Conservation (phyloP, 192 early-diverging fungal species). For the Lunasporangiospora selenospora region DNA sequence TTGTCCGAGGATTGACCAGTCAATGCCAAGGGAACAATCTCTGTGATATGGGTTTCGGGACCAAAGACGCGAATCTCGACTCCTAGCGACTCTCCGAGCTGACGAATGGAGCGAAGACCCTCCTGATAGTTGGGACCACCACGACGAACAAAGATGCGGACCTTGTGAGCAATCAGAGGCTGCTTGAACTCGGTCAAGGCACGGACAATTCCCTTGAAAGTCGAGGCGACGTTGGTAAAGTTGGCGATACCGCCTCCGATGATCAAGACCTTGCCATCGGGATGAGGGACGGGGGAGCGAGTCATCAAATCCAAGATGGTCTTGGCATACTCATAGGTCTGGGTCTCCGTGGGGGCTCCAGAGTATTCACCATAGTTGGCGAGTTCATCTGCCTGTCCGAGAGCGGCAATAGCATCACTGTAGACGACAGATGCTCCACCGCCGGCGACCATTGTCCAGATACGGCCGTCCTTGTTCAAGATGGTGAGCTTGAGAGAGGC, state of each 20-base stretch:
- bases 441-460: slow-evolving; percentile 99
- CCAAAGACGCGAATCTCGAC: slow-evolving; percentile 94
- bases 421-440: slow-evolving; percentile 98
- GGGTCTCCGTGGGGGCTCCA: slow-evolving; percentile 96
- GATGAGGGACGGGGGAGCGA: slow-evolving; percentile 71
- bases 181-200: slow-evolving; percentile 93
- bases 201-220: slow-evolving; percentile 98
- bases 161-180: slow-evolving; percentile 81
- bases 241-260: slow-evolving; percentile 99
- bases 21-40: slow-evolving; percentile 94
- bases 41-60: slow-evolving; percentile 96
- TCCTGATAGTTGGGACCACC: slow-evolving; percentile 99
- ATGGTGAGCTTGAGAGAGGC: slow-evolving; percentile 97
- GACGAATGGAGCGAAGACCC: slow-evolving; percentile 92
- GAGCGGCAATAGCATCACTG: slow-evolving; percentile 94
- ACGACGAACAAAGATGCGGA: slow-evolving; percentile 94
- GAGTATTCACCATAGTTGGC: slow-evolving; percentile 99
- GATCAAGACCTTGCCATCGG: slow-evolving; percentile 95
- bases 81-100: slow-evolving; percentile 88
- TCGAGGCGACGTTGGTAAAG: slow-evolving; percentile 98
- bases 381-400: slow-evolving; percentile 89
- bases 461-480: slow-evolving; percentile 90
- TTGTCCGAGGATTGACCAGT: slow-evolving; percentile 61
- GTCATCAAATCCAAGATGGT: slow-evolving; percentile 98
- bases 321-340: slow-evolving; percentile 99